These are phyloP conservation scores for Penicillium arizonense DNA, from an alignment of 495 filamentous ascomycete species.

Conservation along the genomic window DNA sequence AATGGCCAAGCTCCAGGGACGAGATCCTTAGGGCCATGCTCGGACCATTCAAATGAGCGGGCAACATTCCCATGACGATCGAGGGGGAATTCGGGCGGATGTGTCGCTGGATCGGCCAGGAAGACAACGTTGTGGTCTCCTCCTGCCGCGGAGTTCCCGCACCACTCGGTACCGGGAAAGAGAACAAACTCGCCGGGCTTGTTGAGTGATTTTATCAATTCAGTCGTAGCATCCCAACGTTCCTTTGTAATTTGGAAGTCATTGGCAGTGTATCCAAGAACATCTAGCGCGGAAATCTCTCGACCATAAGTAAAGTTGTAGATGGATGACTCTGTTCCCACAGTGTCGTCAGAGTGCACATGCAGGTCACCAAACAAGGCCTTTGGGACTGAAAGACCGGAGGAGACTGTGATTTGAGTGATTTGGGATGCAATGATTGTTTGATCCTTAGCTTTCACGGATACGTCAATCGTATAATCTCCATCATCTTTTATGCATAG, in stretches of 20 bases:
- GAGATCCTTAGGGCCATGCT: conserved; percentile 17
- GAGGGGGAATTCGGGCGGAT: conserved; percentile 18
- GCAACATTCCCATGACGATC: conserved; percentile 20
- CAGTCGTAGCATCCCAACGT: conserved; percentile 20
- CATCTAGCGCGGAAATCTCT: conserved; percentile 20
- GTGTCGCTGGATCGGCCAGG: conserved; percentile 5
- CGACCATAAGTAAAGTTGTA: conserved; percentile 29
- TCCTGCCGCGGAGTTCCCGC: conserved; percentile 19
- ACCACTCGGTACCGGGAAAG: conserved; percentile 22
- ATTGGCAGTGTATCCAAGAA: conserved; percentile 30
- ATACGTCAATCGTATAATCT: conserved; percentile 5
- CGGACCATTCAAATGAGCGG: conserved; percentile 22
- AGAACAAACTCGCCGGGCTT: conserved; percentile 18
- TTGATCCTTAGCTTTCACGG: not conserved
- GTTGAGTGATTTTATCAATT: conserved; percentile 19
- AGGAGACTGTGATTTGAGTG: conserved; percentile 5
- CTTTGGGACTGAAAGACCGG: conserved; percentile 10
- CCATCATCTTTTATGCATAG: not conserved
- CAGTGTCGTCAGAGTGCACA: conserved; percentile 28
- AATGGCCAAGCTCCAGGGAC: conserved; percentile 19
- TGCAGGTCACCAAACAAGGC: conserved; percentile 24
- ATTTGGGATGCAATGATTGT: not conserved
- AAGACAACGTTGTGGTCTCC: conserved; percentile 25
- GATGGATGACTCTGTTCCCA: conserved; percentile 20
- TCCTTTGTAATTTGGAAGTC: conserved; percentile 29